Conservation (phyloP, 2,329 filamentous ascomycete genomes). For the Nothophoma quercina region DNA sequence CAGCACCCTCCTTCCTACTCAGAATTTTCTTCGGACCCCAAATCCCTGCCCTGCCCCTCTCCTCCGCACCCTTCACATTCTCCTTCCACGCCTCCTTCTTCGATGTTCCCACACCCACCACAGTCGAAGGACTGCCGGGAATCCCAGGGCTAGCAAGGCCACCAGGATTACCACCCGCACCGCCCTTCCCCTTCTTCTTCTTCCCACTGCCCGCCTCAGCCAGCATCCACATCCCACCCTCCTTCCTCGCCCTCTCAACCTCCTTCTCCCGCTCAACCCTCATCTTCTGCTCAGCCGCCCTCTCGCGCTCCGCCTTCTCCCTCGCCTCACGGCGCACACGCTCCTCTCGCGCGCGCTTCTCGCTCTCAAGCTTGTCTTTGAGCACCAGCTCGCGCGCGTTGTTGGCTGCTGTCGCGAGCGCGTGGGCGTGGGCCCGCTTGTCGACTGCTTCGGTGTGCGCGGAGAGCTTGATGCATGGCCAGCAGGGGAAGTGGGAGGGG, state of each 20-base stretch:
- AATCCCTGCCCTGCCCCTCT: slow-evolving; percentile 30
- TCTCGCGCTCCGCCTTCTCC: slow-evolving; percentile 32
- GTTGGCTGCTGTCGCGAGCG: slow-evolving; percentile 5
- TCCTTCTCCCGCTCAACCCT: slow-evolving; percentile 25
- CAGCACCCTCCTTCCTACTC: slow-evolving; percentile 26
- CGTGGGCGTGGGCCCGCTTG: neutral
- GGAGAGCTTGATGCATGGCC: slow-evolving; percentile 28
- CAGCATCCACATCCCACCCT: slow-evolving; percentile 31
- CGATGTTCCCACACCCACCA: neutral
- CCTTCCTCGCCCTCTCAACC: slow-evolving; percentile 23
- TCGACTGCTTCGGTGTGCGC: slow-evolving; percentile 19
- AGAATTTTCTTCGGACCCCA: slow-evolving; percentile 40
- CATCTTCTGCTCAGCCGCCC: slow-evolving; percentile 22
- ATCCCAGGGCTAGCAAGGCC: neutral
- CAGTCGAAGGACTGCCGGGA: neutral
- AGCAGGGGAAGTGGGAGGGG: slow-evolving; percentile 34
- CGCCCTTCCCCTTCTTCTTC: slow-evolving; percentile 21
- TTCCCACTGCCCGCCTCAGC: slow-evolving; percentile 30
- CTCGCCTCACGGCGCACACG: slow-evolving; percentile 30
- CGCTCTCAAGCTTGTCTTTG: slow-evolving; percentile 19
- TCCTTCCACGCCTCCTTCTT: slow-evolving; percentile 11
- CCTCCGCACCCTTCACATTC: slow-evolving; percentile 19
- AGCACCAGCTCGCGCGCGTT: slow-evolving; percentile 17
- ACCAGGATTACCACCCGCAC: neutral
- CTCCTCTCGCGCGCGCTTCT: slow-evolving; percentile 28